Evolutionary conservation across 2,329 filamentous ascomycete species (phyloP).

Genomic region (Anthostomella pinea): DNA sequence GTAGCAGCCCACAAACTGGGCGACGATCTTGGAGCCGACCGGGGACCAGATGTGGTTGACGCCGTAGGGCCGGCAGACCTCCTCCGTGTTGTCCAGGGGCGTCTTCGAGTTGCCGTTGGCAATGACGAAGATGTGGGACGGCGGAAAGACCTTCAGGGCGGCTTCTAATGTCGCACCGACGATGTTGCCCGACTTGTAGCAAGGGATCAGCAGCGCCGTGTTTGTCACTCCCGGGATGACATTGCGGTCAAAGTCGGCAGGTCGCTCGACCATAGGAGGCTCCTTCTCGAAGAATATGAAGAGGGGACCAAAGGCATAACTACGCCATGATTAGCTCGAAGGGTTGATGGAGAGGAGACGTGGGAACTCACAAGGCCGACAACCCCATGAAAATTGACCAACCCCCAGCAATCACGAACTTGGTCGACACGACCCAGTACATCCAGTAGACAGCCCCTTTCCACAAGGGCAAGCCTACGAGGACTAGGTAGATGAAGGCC

Average conservation of each 20-base stretch:
- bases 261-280: conserved; percentile 18
- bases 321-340: background rate
- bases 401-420: conserved; percentile 38
- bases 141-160: conserved; percentile 44
- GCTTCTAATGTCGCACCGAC: conserved; percentile 41
- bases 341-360: background rate
- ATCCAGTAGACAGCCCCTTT: conserved; percentile 42
- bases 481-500: conserved; percentile 43
- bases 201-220: conserved; percentile 38
- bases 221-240: conserved; percentile 8
- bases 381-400: conserved; percentile 39
- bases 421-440: conserved; percentile 38
- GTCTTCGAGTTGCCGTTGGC: conserved; percentile 47
- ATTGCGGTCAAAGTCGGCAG: conserved; percentile 9
- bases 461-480: conserved; percentile 45
- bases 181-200: conserved; percentile 43
- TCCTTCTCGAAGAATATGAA: conserved; percentile 32
- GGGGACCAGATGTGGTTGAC: conserved; percentile 49
- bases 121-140: conserved; percentile 44
- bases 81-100: conserved; percentile 46
- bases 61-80: conserved; percentile 40
- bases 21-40: conserved; percentile 47
- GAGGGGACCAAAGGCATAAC: conserved; percentile 17
- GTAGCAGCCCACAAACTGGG: conserved; percentile 47
- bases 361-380: conserved; percentile 31